A percentile compares a stretch with the other conserved stretches of the same genome.
These are phyloP conservation scores for Fragaria ananassa DNA, from an alignment of 306 rosid species.

Conservation along the genomic window DNA sequence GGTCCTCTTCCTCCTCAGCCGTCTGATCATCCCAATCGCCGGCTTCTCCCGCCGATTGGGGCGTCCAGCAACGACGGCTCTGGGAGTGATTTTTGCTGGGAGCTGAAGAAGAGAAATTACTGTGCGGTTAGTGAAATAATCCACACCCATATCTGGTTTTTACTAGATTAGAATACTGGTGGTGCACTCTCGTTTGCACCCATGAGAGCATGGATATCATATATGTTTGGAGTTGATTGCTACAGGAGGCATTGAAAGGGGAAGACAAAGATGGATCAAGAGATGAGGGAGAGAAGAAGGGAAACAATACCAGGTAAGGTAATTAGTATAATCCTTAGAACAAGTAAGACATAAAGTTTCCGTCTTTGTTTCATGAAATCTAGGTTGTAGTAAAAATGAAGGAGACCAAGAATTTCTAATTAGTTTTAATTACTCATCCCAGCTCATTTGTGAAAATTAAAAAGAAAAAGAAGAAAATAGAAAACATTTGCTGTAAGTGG, in stretches of 20 bases:
- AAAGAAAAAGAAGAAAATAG: background rate
- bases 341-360: constrained; percentile 7
- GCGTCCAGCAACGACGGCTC: constrained; percentile 20
- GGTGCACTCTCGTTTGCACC: constrained; percentile 26
- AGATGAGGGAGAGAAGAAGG: constrained; percentile 29
- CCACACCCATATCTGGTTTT: background rate
- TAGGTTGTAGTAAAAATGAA: constrained; percentile 38
- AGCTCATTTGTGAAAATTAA: constrained; percentile 11
- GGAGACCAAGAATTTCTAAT: constrained; percentile 42
- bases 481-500: constrained; percentile 24
- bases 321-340: constrained; percentile 1
- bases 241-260: constrained; percentile 33
- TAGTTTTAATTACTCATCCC: constrained; percentile 24
- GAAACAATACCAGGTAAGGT: constrained; percentile 68
- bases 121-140: constrained; percentile 53
- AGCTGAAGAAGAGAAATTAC: constrained; percentile 11
- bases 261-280: constrained; percentile 32
- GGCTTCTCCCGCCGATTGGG: constrained; percentile 32
- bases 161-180: constrained; percentile 18
- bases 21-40: constrained; percentile 42
- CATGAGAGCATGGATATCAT: constrained; percentile 16
- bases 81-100: constrained; percentile 18
- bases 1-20: constrained; percentile 33
- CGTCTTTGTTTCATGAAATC: constrained; percentile 38
- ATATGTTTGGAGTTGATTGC: constrained; percentile 11